These are phyloP conservation scores for Irpex sp. DNA, from an alignment of 1,284 basidiomycete genomes.

Conservation along the genomic window DNA sequence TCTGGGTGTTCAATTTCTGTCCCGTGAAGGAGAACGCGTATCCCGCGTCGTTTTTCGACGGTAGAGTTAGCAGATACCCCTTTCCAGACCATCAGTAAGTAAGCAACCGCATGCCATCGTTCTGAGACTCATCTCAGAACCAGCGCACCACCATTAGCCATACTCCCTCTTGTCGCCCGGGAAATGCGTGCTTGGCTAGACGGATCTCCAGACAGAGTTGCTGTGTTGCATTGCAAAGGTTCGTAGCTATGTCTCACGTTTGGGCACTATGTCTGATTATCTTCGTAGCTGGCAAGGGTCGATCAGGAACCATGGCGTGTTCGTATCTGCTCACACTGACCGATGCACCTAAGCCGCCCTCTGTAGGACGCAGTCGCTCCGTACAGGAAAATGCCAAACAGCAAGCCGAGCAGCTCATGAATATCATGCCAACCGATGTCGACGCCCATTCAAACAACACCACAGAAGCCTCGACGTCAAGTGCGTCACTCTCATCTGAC, in stretches of 20 bases:
- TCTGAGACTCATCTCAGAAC: neutral
- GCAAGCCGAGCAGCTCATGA: slow-evolving; percentile 49
- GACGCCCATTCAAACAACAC: slow-evolving; percentile 26
- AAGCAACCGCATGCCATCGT: neutral
- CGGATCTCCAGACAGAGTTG: slow-evolving; percentile 65
- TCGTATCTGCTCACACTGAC: slow-evolving; percentile 70
- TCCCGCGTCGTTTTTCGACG: slow-evolving; percentile 54
- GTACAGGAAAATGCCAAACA: slow-evolving; percentile 27
- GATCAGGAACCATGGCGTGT: slow-evolving; percentile 81
- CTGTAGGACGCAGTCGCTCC: slow-evolving; percentile 43
- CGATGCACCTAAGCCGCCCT: slow-evolving; percentile 42
- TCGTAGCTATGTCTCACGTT: neutral
- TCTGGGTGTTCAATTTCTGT: slow-evolving; percentile 87
- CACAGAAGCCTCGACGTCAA: neutral
- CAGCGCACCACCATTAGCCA: slow-evolving; percentile 79
- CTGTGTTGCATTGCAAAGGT: slow-evolving; percentile 90
- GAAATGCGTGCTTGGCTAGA: slow-evolving; percentile 81
- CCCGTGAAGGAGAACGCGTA: slow-evolving; percentile 75
- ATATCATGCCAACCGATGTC: slow-evolving; percentile 40
- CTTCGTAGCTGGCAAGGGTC: slow-evolving; percentile 68
- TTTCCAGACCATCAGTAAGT: slow-evolving; percentile 87
- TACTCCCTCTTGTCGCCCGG: slow-evolving; percentile 72
- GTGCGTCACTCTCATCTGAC: slow-evolving; percentile 26
- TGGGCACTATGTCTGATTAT: neutral
- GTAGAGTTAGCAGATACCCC: slow-evolving; percentile 79